Evolutionary conservation across 73 alveolate species (phyloP), one percentile per base, ranked within the genome.

Genomic region (Paramecium caudatum): DNA sequence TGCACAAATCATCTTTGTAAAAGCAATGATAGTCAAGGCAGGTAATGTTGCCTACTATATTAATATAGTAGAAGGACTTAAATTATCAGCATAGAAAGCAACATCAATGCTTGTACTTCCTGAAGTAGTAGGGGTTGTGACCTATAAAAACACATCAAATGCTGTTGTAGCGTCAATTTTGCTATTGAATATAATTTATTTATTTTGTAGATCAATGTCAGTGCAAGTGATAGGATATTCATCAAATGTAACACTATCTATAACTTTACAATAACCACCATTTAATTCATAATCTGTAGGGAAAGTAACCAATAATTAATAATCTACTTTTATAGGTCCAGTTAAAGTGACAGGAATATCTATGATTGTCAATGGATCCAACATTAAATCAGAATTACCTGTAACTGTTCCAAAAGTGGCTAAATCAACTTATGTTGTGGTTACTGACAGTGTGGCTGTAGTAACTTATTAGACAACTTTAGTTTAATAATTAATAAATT

Each of bases 381-480:
- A 30, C 82, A 9, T 30, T 63, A 63, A 63, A 63, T 33, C 48
- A 30, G 49, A 30, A 33, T 33, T 63, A 63, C 82, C 16, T 12
- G 49, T 63, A 12, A 63, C 82, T 8, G 82, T 63, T 15, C 82
- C 82, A 25, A 23, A 30, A 1, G 27, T 63, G 5, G 48, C 82
- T 6, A 63, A 10, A 12, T 25, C n/a, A 63, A 47, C 21, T 27
- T 33, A 10, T 1, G 82, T 63, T 12, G 48, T 63, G 15, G 82
- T 33, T 0, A 33, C 33, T 3, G 82, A 30, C n/a, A 7, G 5
- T 4, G 82, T 30, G 3, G 82, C 19, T 8, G 82, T 63, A 3
- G 33, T 39, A 12, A 30, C 2, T 13, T 63, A 30, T 10, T 16
- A 27, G n/a, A 13, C 5, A 10, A 27, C 33, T 63, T 63, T 63